Percentiles rank a stretch among this genome's conserved stretches.
Conservation (phyloP, 2,329 filamentous ascomycete species). For the Alternaria brassicicola region DNA sequence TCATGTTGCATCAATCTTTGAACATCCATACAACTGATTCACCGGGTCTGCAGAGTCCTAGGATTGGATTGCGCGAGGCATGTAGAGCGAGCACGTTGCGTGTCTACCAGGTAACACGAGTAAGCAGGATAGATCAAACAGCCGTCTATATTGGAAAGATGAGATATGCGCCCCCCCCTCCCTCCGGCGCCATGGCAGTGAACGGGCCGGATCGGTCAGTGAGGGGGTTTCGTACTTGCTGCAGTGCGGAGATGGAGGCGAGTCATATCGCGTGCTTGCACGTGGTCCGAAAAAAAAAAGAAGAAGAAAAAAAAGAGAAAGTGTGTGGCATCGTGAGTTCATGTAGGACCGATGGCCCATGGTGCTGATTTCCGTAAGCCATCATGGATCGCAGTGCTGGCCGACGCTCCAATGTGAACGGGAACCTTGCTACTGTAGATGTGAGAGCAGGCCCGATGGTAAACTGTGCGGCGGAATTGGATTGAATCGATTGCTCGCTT, state of each 20-base stretch:
- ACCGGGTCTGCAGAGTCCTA: neutral
- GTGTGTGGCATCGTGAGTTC: neutral
- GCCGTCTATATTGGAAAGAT: neutral
- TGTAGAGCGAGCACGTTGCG: neutral
- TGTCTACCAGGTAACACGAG: neutral
- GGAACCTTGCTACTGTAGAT: neutral
- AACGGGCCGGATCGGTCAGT: neutral
- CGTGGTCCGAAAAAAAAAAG: neutral
- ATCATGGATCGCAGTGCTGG: neutral
- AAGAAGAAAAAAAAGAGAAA: too few relatives aligned
- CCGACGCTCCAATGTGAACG: neutral
- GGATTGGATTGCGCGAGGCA: neutral
- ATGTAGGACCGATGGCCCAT: neutral
- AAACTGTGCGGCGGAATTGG: neutral
- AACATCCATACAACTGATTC: neutral
- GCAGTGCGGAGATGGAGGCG: neutral
- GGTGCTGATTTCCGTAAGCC: neutral
- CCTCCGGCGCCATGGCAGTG: neutral
- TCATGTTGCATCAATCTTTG: neutral
- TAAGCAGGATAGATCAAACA: neutral
- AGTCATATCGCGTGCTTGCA: neutral
- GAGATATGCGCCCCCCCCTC: neutral
- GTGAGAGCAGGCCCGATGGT: neutral
- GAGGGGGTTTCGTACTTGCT: neutral
- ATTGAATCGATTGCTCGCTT: neutral